Evolutionary conservation across 257 asterid species (phyloP).

Genomic region (Solanum acaule): DNA sequence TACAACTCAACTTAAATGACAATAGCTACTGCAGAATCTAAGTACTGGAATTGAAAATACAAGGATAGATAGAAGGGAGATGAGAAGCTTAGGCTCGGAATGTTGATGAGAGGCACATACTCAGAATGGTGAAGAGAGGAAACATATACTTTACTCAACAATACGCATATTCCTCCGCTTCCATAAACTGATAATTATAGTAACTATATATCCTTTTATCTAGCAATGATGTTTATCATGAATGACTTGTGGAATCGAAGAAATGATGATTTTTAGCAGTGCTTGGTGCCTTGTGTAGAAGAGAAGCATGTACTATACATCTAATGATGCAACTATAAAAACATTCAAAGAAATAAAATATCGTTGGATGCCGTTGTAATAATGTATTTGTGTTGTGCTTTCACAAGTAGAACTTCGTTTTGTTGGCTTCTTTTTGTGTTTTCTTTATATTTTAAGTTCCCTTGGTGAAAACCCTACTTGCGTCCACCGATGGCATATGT

Average conservation of each 20-base stretch:
- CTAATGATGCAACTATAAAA: not conserved
- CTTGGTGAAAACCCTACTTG: not conserved
- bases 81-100: not conserved
- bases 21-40: not conserved
- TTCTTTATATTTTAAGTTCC: not conserved
- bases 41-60: not conserved
- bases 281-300: not conserved
- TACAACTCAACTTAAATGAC: not conserved
- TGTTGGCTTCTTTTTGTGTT: not conserved
- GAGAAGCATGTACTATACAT: not conserved
- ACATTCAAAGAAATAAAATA: not conserved
- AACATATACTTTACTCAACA: not conserved
- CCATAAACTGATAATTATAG: not conserved
- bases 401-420: not conserved
- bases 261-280: not conserved
- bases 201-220: not conserved
- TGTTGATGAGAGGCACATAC: not conserved
- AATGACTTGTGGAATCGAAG: not conserved
- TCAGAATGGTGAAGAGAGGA: not conserved
- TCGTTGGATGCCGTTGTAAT: not conserved
- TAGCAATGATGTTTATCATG: not conserved
- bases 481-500: not conserved
- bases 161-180: not conserved
- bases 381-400: not conserved
- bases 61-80: not conserved